Evolutionary conservation across 192 early-diverging fungal genomes (phyloP).

Genomic region (Obelidium mucronatum): DNA sequence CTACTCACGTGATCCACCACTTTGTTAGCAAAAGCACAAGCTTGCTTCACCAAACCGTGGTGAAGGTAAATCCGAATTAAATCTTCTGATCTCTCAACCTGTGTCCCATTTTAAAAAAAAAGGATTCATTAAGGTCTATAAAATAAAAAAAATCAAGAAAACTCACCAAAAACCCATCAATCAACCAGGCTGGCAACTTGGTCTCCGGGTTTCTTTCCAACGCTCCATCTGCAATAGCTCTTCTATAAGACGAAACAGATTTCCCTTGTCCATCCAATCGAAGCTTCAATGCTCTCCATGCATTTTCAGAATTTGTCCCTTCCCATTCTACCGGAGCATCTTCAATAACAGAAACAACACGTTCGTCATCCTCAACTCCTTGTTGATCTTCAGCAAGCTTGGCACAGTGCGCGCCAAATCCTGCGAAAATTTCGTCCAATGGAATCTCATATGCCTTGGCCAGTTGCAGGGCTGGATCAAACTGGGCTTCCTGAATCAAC

Average conservation of each 20-base stretch:
- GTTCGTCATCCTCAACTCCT: neutral
- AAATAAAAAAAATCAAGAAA: neutral
- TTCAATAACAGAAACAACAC: constrained; percentile 21
- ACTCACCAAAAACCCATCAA: constrained; percentile 37
- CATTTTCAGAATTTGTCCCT: constrained; percentile 34
- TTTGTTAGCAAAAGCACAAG: constrained; percentile 32
- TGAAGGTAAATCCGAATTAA: constrained; percentile 42
- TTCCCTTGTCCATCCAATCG: constrained; percentile 31
- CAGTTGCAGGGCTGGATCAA: constrained; percentile 43
- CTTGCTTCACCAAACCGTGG: constrained; percentile 34
- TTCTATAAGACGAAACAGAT: constrained; percentile 1
- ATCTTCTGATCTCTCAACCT: constrained; percentile 37
- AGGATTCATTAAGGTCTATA: neutral
- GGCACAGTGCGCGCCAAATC: constrained; percentile 35
- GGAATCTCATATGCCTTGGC: constrained; percentile 35
- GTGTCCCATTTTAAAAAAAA: constrained; percentile 6
- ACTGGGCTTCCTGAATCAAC: constrained; percentile 26
- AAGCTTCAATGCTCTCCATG: constrained; percentile 41
- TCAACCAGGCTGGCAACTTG: constrained; percentile 43
- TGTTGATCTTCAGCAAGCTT: constrained; percentile 3
- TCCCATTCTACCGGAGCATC: constrained; percentile 33
- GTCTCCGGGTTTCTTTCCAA: constrained; percentile 28
- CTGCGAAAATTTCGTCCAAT: constrained; percentile 34
- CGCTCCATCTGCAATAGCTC: constrained; percentile 32
- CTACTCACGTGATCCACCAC: constrained; percentile 36